Evolutionary conservation across 1,284 basidiomycete species (phyloP).

Genomic region (Gomphus bonarii): DNA sequence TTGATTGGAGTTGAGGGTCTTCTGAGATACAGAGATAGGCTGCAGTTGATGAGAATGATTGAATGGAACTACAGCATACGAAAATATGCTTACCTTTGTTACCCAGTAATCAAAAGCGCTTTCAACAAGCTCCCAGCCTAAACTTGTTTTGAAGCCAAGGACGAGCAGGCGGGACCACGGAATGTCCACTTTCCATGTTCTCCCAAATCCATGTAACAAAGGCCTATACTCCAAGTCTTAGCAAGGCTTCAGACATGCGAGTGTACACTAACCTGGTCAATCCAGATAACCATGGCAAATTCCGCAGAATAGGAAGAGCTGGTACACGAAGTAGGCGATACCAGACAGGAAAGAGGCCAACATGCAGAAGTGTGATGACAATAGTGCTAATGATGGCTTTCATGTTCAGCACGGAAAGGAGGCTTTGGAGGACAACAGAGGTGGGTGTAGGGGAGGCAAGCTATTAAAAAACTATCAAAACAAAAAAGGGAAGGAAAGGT

Average conservation of each 20-base stretch:
- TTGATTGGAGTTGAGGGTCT: constrained; percentile 37
- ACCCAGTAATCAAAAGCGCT: constrained; percentile 44
- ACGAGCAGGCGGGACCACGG: constrained; percentile 36
- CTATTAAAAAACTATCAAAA: constrained; percentile 9
- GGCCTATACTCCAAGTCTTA: constrained; percentile 12
- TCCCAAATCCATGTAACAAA: constrained; percentile 27
- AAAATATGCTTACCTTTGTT: constrained; percentile 29
- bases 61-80: background rate
- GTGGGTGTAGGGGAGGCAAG: background rate
- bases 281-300: constrained; percentile 4
- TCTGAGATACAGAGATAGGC: constrained; percentile 32
- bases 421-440: background rate
- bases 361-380: constrained; percentile 5
- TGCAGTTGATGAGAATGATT: constrained; percentile 16
- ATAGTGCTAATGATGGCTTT: constrained; percentile 5
- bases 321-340: constrained; percentile 2
- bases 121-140: constrained; percentile 53
- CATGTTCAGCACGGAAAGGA: background rate
- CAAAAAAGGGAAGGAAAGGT: constrained; percentile 10
- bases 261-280: constrained; percentile 4
- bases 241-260: background rate
- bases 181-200: constrained; percentile 42
- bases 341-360: constrained; percentile 1
- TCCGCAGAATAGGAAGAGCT: constrained; percentile 5
- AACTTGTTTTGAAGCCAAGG: constrained; percentile 38